Evolutionary conservation across 2,329 filamentous ascomycete genomes (phyloP), one percentile per base, ranked within the genome.

Genomic region (Fusarium albidum): DNA sequence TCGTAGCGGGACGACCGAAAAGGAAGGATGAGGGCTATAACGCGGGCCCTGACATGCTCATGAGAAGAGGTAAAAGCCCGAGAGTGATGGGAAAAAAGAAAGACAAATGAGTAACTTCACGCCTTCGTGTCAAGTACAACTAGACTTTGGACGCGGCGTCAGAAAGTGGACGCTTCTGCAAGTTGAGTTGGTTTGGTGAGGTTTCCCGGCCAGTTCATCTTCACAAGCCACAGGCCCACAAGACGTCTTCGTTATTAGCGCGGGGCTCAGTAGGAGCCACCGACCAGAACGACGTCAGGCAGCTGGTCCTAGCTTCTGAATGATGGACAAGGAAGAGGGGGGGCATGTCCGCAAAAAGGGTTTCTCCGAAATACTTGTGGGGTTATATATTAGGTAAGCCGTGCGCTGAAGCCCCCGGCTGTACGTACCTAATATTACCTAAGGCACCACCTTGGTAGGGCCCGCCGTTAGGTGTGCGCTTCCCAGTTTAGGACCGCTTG

Each of bases 171-270:
- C 29, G 42, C 17, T 14, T 15, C 21, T 34, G 28, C 14, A 35
- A 48, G 15, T 45, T 35, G 41, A 29, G 40, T 33, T 21, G 35
- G 14, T 11, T 32, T 49, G 53, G 40, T 33, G 39, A 49, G 38
- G 52, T 48, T 49, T 50, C 38, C 46, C 49, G 25, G 34, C 43
- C 42, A 54, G 45, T 51, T 21, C 37, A 56, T 59, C 58, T 42
- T 62, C 58, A 67, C 57, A 45, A 60, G 57, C 49, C 50, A 53
- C 37, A 49, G n/a, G n/a, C n/a, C n/a, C n/a, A n/a, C n/a, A n/a
- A n/a, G 21, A 21, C 21, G 21, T 7, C 37, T 14, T n/a, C 7
- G n/a, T 13, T 14, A 33, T 13, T 14, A 33, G 31, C 31, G 31
- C 31, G 31, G 31, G 31, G 31, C 31, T 33, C 31, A 33, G n/a